phyloP scores from a whole-genome alignment of 2,329 filamentous ascomycete genomes.

The Botrytis elliptica region DNA sequence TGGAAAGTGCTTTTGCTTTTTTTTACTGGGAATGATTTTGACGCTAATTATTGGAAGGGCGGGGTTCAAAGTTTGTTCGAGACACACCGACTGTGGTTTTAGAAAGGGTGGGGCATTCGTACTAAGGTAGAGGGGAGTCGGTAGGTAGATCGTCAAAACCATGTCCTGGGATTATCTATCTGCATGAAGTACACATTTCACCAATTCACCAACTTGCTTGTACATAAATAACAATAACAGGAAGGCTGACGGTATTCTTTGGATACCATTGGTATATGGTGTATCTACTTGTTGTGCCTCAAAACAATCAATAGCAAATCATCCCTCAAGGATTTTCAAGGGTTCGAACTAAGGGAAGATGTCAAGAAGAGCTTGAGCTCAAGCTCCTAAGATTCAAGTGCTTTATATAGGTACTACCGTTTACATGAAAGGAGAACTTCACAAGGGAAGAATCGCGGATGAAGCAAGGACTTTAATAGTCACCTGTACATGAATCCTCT shows the following conservation, averaged over 20 bases:
- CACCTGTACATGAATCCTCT: not conserved
- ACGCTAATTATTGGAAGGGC: conserved; percentile 13
- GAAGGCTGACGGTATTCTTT: not conserved
- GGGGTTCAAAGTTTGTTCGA: not conserved
- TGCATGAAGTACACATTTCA: not conserved
- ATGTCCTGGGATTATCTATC: not conserved
- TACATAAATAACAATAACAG: not conserved
- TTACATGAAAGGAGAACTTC: too few relatives aligned
- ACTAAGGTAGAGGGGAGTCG: too few relatives aligned
- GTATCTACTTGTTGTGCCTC: not conserved
- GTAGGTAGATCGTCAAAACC: not conserved
- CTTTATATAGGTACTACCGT: not conserved
- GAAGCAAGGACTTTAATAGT: not conserved
- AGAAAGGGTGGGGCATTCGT: not conserved
- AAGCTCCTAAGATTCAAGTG: not conserved
- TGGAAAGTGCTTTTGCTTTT: conserved; percentile 16
- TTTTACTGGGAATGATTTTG: conserved; percentile 19
- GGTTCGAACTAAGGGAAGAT: not conserved
- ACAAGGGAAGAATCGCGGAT: too few relatives aligned
- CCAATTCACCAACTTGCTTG: not conserved
- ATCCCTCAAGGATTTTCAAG: not conserved
- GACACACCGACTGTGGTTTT: not conserved
- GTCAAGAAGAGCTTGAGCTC: not conserved
- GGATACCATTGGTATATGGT: not conserved
- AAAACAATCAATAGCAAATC: too few relatives aligned